Evolutionary conservation across 2,329 filamentous ascomycete species (phyloP).

Genomic region (Scedosporium dehoogii): DNA sequence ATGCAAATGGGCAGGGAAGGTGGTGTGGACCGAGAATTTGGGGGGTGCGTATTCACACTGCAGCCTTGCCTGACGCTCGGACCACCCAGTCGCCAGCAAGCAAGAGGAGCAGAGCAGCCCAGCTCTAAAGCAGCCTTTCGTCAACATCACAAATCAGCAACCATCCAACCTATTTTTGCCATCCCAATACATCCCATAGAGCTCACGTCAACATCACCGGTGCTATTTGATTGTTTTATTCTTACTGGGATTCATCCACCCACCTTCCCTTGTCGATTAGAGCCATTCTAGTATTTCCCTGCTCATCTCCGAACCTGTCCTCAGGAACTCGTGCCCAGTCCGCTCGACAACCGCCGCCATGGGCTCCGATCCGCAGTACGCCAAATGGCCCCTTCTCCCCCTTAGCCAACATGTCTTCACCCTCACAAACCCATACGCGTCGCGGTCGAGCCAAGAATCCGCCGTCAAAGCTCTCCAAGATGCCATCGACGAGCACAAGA

Average conservation of each 20-base stretch:
- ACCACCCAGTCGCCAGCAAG: conserved; percentile 3
- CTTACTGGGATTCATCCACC: background rate
- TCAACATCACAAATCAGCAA: conserved; percentile 2
- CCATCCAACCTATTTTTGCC: background rate
- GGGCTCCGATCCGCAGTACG: conserved; percentile 75
- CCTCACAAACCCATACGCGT: conserved; percentile 69
- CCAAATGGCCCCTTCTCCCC: conserved; percentile 72
- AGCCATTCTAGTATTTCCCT: background rate
- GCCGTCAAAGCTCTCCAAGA: conserved; percentile 68
- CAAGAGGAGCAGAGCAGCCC: background rate
- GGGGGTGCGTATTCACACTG: conserved; percentile 4
- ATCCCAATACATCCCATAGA: background rate
- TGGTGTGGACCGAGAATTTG: conserved; percentile 4
- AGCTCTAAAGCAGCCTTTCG: conserved; percentile 1
- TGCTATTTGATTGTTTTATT: background rate
- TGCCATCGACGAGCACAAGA: conserved; percentile 74
- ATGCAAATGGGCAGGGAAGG: background rate
- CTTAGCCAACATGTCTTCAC: conserved; percentile 81
- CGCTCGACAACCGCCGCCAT: conserved; percentile 35
- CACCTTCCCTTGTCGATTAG: background rate
- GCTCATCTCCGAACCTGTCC: background rate
- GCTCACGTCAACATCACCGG: background rate
- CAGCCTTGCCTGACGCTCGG: conserved; percentile 6
- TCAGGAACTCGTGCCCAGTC: background rate
- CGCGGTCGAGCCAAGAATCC: conserved; percentile 55